Conservation (phyloP, 371 early-diverging fungal species). For the Catenaria anguillulae region DNA sequence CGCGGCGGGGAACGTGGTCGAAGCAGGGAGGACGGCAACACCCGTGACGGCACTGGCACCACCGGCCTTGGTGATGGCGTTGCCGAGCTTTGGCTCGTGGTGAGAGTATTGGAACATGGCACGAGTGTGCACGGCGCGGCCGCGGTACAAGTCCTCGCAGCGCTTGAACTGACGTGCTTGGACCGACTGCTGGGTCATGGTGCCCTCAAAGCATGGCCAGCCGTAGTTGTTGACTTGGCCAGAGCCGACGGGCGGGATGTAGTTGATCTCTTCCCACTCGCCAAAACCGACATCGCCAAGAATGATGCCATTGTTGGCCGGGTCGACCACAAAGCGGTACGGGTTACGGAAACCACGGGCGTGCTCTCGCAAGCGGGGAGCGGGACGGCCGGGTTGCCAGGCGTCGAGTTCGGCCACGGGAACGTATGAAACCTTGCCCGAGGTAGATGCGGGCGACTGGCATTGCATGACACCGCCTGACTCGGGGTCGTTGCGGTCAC, state of each 20-base stretch:
- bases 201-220: constrained; percentile 1
- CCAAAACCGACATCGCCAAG: too few relatives aligned
- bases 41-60: not conserved
- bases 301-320: not conserved
- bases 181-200: not conserved
- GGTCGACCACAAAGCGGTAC: not conserved
- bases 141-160: not conserved
- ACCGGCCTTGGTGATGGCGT: not conserved
- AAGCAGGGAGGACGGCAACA: not conserved
- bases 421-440: too few relatives aligned
- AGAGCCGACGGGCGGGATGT: not conserved
- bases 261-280: constrained; percentile 2
- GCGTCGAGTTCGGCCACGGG: too few relatives aligned
- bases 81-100: not conserved
- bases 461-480: too few relatives aligned
- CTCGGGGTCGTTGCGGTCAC: too few relatives aligned
- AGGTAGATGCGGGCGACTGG: too few relatives aligned
- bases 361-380: too few relatives aligned
- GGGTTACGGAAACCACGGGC: not conserved
- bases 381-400: too few relatives aligned
- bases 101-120: not conserved
- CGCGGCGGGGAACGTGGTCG: not conserved
- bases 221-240: too few relatives aligned
- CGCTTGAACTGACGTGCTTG: not conserved
- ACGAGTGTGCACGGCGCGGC: not conserved